Evolutionary conservation across 2,329 filamentous ascomycete species (phyloP), one percentile per base, ranked within the genome.

Genomic region (Sporothrix luriei): DNA sequence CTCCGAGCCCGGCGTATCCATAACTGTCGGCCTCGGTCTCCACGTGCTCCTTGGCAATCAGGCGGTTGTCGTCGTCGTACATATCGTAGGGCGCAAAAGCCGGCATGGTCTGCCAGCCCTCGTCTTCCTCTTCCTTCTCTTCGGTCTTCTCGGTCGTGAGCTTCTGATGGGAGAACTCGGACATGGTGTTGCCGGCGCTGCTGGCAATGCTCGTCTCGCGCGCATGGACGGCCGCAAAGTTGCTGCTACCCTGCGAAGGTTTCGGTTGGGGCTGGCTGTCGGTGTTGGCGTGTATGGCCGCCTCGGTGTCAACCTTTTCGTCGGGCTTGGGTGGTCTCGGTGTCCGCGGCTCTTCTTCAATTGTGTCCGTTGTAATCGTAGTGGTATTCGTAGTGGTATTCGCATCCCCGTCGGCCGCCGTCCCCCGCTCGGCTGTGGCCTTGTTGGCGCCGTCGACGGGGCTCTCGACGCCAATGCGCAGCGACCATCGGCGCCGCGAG

Each of bases 141-240:
- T 84, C 80, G 14, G 87, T 82, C 52, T 85, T 83, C 72, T 87
- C 83, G 19, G 85, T 81, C 11, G 88, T 85, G 64, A 93, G 80
- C 73, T 90, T 88, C 79, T 97, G 93, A 77, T 99, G 94, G 1
- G 95, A 98, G 84, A 91, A 98, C 79, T 97, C 93, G 11, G 94
- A 97, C 21, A 88, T 78, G 66, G 81, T 74, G n/a, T 68, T 69
- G 52, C 74, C 75, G 24, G 76, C 69, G 65, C 74, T 74, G 74
- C 80, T 83, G 7, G 78, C 76, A n/a, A 78, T 75, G 74, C 80
- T 83, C 1, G 74, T 74, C 38, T 82, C 78, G 55, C 82, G 79
- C 64, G 74, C 80, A 72, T 80, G 77, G 3, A 74, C 77, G 4
- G 74, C 70, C n/a, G 73, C 68, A 65, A 74, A 72, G 33, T 73